These are phyloP conservation scores for Fennellomyces sp. DNA, from an alignment of 371 early-diverging fungal genomes.

Conservation along the genomic window DNA sequence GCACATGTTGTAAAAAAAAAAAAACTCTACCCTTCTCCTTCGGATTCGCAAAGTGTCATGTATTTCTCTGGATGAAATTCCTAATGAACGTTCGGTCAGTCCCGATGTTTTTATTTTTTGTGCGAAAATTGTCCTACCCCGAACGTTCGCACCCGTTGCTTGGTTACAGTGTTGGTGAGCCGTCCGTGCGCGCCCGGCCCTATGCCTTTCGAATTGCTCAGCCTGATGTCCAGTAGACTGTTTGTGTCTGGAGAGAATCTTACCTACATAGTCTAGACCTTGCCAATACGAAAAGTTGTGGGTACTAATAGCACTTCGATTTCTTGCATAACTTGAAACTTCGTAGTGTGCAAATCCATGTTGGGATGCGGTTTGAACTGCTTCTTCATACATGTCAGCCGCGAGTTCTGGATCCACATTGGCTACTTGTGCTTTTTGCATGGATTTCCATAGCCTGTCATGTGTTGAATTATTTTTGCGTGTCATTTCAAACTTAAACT, in stretches of 20 bases:
- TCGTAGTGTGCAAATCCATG: conserved; percentile 82
- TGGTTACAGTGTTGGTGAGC: conserved; percentile 37
- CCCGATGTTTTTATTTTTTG: background rate
- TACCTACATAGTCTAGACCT: conserved; percentile 82
- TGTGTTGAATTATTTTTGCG: background rate
- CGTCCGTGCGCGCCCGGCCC: conserved; percentile 91
- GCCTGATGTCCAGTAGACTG: too few species aligned
- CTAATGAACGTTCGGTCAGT: conserved; percentile 21
- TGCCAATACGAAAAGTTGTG: conserved; percentile 89
- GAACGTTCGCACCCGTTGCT: conserved; percentile 55
- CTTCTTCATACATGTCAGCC: conserved; percentile 79
- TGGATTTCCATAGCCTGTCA: conserved; percentile 58
- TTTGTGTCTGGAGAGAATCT: background rate
- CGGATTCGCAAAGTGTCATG: conserved; percentile 57
- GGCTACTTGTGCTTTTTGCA: conserved; percentile 32
- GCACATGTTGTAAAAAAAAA: background rate
- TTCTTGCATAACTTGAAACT: conserved; percentile 77
- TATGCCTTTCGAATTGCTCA: conserved; percentile 53
- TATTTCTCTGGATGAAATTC: conserved; percentile 64
- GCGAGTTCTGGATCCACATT: conserved; percentile 58
- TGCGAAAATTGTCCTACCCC: conserved; percentile 42
- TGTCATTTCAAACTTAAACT: conserved; percentile 2
- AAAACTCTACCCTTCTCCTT: conserved; percentile 69
- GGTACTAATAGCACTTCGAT: conserved; percentile 48
- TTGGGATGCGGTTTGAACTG: conserved; percentile 45